phyloP scores from a whole-genome alignment of 2,329 filamentous ascomycete species.

The Chrysoporthe austroafricana region DNA sequence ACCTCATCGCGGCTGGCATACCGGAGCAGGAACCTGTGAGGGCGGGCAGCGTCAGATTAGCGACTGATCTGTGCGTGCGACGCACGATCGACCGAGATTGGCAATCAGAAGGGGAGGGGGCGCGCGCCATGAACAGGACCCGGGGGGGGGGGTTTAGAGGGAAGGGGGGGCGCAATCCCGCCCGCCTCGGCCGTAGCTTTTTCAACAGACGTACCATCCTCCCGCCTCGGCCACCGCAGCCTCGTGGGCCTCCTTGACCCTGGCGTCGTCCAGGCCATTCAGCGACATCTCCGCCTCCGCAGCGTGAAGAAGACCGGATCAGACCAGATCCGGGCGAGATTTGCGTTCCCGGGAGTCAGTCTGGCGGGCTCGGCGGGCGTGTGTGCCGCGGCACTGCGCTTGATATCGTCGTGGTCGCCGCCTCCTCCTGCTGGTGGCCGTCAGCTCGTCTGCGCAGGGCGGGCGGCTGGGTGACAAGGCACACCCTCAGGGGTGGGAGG shows the following conservation, averaged over 20 bases:
- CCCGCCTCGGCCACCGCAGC: slow-evolving; percentile 79
- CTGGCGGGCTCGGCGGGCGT: neutral
- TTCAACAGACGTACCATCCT: slow-evolving; percentile 75
- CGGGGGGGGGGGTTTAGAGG: no score
- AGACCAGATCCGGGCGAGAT: no score
- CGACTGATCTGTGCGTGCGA: slow-evolving; percentile 12
- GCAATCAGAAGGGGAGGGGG: neutral
- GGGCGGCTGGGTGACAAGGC: neutral
- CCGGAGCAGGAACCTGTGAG: slow-evolving; percentile 85
- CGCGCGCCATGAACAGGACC: neutral
- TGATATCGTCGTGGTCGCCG: slow-evolving; percentile 14
- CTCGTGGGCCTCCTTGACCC: slow-evolving; percentile 84
- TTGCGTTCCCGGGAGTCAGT: neutral
- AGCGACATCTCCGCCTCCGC: slow-evolving; percentile 73
- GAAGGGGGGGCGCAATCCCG: slow-evolving; percentile 7
- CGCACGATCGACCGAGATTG: slow-evolving; percentile 9
- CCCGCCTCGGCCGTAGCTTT: slow-evolving; percentile 20
- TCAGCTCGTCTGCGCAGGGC: neutral
- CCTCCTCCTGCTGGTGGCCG: neutral
- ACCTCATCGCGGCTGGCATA: slow-evolving; percentile 90
- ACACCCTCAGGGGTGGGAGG: slow-evolving; percentile 24
- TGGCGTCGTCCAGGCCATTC: slow-evolving; percentile 85
- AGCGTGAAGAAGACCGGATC: neutral
- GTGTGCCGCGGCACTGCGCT: slow-evolving; percentile 4
- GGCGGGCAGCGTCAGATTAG: slow-evolving; percentile 15